Evolutionary conservation across 768 basidiomycete species (phyloP).

Genomic region (Pisolithus microcarpus): DNA sequence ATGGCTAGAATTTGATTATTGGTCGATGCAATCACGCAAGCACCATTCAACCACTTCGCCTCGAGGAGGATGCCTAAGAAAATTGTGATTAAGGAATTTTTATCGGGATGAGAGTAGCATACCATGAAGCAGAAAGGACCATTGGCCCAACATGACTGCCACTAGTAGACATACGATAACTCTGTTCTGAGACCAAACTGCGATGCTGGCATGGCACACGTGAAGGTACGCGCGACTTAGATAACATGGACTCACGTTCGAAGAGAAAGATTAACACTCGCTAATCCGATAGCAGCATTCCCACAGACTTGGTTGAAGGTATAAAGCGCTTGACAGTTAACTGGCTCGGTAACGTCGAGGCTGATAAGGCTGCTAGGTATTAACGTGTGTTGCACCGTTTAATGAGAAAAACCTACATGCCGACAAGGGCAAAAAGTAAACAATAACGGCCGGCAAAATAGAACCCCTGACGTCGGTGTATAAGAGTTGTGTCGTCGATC

Average conservation of each 20-base stretch:
- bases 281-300: constrained; percentile 60
- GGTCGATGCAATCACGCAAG: constrained; percentile 55
- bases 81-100: constrained; percentile 1
- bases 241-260: constrained; percentile 44
- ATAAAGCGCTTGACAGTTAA: constrained; percentile 62
- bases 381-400: neutral
- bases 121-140: constrained; percentile 68
- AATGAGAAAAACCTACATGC: constrained; percentile 46
- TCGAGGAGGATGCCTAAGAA: constrained; percentile 49
- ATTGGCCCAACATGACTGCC: constrained; percentile 57
- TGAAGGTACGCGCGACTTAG: neutral
- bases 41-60: constrained; percentile 44
- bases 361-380: constrained; percentile 40
- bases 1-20: constrained; percentile 53
- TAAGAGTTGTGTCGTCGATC: neutral
- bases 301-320: constrained; percentile 63
- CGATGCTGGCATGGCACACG: constrained; percentile 39
- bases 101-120: constrained; percentile 2
- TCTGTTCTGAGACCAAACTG: constrained; percentile 58
- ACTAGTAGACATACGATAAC: constrained; percentile 48
- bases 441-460: constrained; percentile 67
- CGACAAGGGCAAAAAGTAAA: constrained; percentile 56
- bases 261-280: constrained; percentile 64
- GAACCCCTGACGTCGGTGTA: constrained; percentile 38
- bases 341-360: constrained; percentile 49